These are phyloP conservation scores for Wickerhamiella alocasiicola DNA, from an alignment of 805 yeast genomes.

Conservation along the genomic window DNA sequence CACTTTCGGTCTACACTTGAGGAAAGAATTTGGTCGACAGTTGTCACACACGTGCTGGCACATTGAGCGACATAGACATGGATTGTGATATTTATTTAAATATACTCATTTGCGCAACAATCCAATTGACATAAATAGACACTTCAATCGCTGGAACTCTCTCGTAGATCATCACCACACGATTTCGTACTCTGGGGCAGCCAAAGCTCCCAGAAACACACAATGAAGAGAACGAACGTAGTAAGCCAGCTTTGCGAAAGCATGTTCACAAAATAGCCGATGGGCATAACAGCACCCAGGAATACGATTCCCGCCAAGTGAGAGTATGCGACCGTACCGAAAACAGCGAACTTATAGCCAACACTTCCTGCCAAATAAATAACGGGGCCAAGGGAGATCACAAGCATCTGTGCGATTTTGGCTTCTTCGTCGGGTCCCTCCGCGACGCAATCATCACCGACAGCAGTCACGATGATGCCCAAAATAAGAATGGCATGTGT, in stretches of 20 bases:
- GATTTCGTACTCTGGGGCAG: no score
- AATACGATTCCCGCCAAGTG: conserved; percentile 1
- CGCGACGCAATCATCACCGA: not conserved
- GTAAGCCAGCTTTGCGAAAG: conserved; percentile 3
- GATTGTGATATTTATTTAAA: no score
- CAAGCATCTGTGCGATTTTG: not conserved
- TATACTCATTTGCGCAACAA: no score
- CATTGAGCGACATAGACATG: no score
- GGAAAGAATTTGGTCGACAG: no score
- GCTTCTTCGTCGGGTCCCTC: not conserved
- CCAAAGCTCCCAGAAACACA: not conserved
- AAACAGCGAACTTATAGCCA: conserved; percentile 1
- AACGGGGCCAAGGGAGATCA: conserved; percentile 3
- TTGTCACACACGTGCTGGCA: no score
- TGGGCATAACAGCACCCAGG: conserved; percentile 1
- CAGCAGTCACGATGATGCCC: conserved; percentile 3
- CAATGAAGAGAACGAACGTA: not conserved
- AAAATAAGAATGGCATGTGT: not conserved
- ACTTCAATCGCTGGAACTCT: no score
- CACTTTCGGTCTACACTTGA: no score
- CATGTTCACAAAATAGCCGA: conserved; percentile 2
- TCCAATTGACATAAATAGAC: no score
- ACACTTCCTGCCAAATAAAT: conserved; percentile 1
- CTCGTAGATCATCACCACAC: no score
- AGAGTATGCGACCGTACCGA: not conserved